phyloP scores from a whole-genome alignment of 352 stramenopile species.

The Globisporangium cystogenes region DNA sequence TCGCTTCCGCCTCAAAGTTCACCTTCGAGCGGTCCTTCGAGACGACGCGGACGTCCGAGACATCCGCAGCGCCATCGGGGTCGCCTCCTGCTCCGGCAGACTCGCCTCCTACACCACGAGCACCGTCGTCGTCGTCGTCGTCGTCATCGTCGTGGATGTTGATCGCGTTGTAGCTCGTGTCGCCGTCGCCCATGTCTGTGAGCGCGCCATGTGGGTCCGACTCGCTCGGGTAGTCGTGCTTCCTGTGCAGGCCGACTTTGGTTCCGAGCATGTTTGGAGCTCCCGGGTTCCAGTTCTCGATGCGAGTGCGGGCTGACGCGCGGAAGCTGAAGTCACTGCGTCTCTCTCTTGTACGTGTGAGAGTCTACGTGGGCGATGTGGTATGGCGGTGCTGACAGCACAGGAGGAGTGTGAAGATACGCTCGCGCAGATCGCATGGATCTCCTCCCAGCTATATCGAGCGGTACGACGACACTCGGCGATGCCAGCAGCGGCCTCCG shows the following conservation, averaged over 20 bases:
- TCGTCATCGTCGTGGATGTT: constrained; percentile 8
- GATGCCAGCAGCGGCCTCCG: too few species aligned
- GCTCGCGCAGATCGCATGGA: too few species aligned
- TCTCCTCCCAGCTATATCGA: too few species aligned
- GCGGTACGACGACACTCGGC: too few species aligned
- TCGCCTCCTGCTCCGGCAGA: not conserved
- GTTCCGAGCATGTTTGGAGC: constrained; percentile 4
- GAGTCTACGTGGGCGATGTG: too few species aligned
- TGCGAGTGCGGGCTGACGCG: not conserved
- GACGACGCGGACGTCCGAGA: not conserved
- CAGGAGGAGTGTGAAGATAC: too few species aligned
- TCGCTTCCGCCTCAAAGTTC: constrained; percentile 9
- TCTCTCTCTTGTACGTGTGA: too few species aligned
- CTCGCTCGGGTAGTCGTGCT: constrained; percentile 3
- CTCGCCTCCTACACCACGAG: not conserved
- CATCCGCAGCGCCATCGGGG: not conserved
- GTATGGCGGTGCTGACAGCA: too few species aligned
- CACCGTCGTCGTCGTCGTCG: not conserved
- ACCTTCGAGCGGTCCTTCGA: constrained; percentile 5
- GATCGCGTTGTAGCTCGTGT: constrained; percentile 17
- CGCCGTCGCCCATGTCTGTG: constrained; percentile 14
- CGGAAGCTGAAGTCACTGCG: constrained; percentile 1
- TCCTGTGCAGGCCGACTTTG: constrained; percentile 6
- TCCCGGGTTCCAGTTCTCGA: not conserved
- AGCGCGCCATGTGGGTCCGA: not conserved